Evolutionary conservation across 352 stramenopile species (phyloP), one percentile per base, ranked within the genome.

Genomic region (Phytophthora tubulina): DNA sequence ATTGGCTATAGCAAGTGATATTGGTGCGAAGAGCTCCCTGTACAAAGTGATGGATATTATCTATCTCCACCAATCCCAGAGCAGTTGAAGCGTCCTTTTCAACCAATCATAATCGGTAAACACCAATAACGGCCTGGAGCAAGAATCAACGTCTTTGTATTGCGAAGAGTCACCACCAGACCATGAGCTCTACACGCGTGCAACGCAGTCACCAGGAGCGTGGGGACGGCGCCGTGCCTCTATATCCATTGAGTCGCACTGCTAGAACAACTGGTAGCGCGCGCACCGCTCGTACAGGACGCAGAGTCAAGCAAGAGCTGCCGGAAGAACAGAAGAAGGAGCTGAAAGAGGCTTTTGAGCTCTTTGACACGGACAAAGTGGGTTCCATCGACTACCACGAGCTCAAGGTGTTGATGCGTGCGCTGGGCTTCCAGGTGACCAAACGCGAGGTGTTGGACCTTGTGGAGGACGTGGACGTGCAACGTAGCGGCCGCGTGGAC

Each of bases 331-430:
- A 96, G 76, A 93, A 94, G 68, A 93, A 93, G 45, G 95, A 98
- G 76, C 82, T 98, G 1, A 82, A 86, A 54, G 95, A 98, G 60
- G 93, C 95, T 6, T 98, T 98, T 56, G 93, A 97, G 52, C 85
- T 98, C 42, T 98, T 98, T 60, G 95, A 98, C 79, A 85, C 84
- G 17, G 92, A 98, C 61, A 96, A 97, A 74, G 91, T 84, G 50
- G 92, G 93, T 6, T 88, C 81, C 3, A 90, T 98, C 63, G 90
- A 98, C 82, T 96, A 97, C 70, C 92, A 98, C 73, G 95, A 98
- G 72, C 87, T 98, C 71, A 98, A 98, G 70, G 93, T 94, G 64
- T 77, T 98, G 46, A 97, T 98, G 87, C 88, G 94, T 14, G 94
- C 95, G n/a, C 69, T 98, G 42, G 95, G 94, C 33, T 98, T 98